Base-by-base conservation (phyloP, 1,284 basidiomycete genomes). In the Sutorius eximius region DNA sequence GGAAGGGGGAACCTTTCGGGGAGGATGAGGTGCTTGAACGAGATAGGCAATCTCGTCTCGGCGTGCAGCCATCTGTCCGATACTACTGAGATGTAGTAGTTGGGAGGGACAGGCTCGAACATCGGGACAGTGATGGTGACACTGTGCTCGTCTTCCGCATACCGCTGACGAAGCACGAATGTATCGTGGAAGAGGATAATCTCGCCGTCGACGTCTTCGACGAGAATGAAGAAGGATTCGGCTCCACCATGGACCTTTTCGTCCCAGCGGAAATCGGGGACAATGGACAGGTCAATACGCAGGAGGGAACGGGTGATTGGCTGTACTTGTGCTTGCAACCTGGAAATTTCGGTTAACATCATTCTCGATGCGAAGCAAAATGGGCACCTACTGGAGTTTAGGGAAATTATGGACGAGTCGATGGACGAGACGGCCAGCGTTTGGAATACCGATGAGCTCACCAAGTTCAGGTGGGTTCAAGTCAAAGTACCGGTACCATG, bases 201-300 rank as follows among this genome's bases (percentile, higher is more conserved):
- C 71, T 99, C 96, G 53, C 96, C 96, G 63, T 98, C 96, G 22
- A 98, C 94, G 64, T 99, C 96, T 71, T 98, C 95, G 13, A 98
- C 94, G 45, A 96, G 73, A 61, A 99, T 91, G 74, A 90, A 86
- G 81, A 99, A 99, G 0, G 87, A 84, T 72, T 98, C 93, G 0
- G 92, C 87, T 1, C 79, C 74, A 4, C 94, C 91, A 62, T 99
- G 97, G 33, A 95, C 85, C 71, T 93, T 93, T 65, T 95, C 92
- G 53, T 98, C 95, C 96, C 96, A 99, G 52, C 89, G 84, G 82
- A 98, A 99, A 70, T 98, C 96, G 20, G 96, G 95, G 4, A 87
- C 87, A 68, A 98, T 94, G 1, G 91, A 93, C 16, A 97, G 74
- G 62, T 96, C 93, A 58, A 96, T 89, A 48, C 91, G 86, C 38